Evolutionary conservation across 2,329 filamentous ascomycete species (phyloP).

Genomic region (Xylariaceae sp.): DNA sequence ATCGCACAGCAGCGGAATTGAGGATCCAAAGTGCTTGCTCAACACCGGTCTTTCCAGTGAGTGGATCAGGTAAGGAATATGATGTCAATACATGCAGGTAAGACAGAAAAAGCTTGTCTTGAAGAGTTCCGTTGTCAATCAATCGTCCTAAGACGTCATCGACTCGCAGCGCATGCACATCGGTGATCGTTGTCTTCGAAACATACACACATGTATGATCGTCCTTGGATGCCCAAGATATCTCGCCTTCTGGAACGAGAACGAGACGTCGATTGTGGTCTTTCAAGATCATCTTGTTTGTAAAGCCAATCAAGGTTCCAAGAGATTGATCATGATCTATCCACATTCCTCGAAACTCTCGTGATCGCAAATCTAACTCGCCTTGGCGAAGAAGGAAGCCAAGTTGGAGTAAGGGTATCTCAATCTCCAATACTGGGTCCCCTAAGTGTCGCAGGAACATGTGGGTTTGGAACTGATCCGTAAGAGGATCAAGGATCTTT

Average conservation of each 20-base stretch:
- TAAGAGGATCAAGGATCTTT: slow-evolving; percentile 35
- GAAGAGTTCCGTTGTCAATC: slow-evolving; percentile 44
- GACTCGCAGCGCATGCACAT: slow-evolving; percentile 37
- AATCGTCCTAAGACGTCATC: slow-evolving; percentile 48
- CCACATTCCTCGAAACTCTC: slow-evolving; percentile 46
- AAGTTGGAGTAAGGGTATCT: slow-evolving; percentile 44
- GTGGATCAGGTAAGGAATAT: slow-evolving; percentile 44
- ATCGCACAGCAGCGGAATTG: slow-evolving; percentile 44
- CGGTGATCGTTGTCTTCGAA: slow-evolving; percentile 2
- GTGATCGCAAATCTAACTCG: slow-evolving; percentile 35
- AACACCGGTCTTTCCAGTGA: slow-evolving; percentile 49
- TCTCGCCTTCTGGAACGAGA: slow-evolving; percentile 9
- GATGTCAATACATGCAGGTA: slow-evolving; percentile 55
- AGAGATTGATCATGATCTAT: slow-evolving; percentile 45
- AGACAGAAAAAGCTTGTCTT: slow-evolving; percentile 48
- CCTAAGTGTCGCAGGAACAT: slow-evolving; percentile 17
- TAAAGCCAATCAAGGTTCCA: slow-evolving; percentile 46
- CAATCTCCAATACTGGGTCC: slow-evolving; percentile 17
- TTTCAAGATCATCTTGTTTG: slow-evolving; percentile 46
- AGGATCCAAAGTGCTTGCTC: slow-evolving; percentile 51
- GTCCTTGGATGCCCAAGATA: slow-evolving; percentile 18
- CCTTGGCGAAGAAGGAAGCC: slow-evolving; percentile 39
- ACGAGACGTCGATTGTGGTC: slow-evolving; percentile 14
- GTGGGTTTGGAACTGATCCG: slow-evolving; percentile 33
- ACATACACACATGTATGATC: slow-evolving; percentile 11